Base-by-base conservation (phyloP, 176 grass and related monocot genomes). In the Triticum urartu region DNA sequence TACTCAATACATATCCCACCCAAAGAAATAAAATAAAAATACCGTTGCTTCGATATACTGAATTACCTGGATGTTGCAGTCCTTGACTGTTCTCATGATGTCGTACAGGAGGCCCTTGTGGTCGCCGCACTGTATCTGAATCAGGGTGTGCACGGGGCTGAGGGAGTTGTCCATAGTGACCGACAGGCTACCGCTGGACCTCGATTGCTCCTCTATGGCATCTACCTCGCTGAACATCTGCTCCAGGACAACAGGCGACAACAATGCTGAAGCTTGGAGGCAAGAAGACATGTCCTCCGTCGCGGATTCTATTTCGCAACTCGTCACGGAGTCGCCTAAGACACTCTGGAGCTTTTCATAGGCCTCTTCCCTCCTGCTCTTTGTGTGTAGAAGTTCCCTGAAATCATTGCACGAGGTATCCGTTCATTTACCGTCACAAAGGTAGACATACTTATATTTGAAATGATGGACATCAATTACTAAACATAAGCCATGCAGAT, bases 101-200 rank as follows among this genome's bases (percentile, higher is more conserved):
- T 97, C 95, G 77, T 97, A 94, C 7, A 94, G 67, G 74, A 97
- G 80, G 20, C 92, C 95, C 85, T 97, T 97, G 62, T 91, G 90
- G 66, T 94, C 95, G 18, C 70, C 68, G 69, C 88, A 91, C 38
- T 81, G 84, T 70, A 97, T 94, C 84, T 97, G 92, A 88, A 97
- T 92, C 80, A 97, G 92, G 7, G 95, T 94, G 73, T 94, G 90
- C 6, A 39, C 85, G 30, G 90, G 85, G 79, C 95, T 94, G 68
- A 97, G 90, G 9, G 84, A 77, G 62, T 97, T 97, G 62, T 97
- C 95, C 42, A 78, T 89, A 5, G 85, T 92, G 13, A 97, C 90
- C 0, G 92, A 94, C 17, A 68, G 15, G 26, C 22, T 56, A 67
- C 54, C 63, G 33, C 50, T 22, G 34, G 77, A 80, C 18, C n/a